These are phyloP conservation scores for Ramalina intermedia DNA, from an alignment of 495 filamentous ascomycete genomes.

Conservation along the genomic window DNA sequence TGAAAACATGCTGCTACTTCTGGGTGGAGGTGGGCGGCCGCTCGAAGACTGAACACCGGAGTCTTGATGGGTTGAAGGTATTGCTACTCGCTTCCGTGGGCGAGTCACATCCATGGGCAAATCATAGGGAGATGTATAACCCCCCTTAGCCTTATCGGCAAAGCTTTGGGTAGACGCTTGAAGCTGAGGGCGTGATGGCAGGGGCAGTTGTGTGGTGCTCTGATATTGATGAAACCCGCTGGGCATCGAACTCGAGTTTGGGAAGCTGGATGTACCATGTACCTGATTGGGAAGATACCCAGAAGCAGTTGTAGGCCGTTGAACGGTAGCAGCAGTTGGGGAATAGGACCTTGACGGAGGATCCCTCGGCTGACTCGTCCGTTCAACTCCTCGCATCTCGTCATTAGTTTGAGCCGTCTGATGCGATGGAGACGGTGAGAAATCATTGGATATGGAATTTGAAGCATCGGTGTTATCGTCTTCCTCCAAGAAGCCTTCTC, in stretches of 20 bases:
- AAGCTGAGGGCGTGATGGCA: conserved; percentile 18
- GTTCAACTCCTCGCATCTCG: conserved; percentile 11
- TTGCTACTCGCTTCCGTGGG: conserved; percentile 42
- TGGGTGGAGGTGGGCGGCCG: conserved; percentile 35
- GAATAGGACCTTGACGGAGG: not conserved
- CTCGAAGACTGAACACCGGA: conserved; percentile 22
- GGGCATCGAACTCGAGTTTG: not conserved
- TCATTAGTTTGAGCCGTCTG: conserved; percentile 16
- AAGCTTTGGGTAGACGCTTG: conserved; percentile 53
- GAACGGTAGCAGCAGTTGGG: not conserved
- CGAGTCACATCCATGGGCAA: conserved; percentile 75
- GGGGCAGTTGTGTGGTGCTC: not conserved
- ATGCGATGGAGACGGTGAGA: not conserved
- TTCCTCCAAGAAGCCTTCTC: conserved; percentile 58
- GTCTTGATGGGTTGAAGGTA: conserved; percentile 20
- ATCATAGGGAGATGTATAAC: conserved; percentile 89
- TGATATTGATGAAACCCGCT: conserved; percentile 3
- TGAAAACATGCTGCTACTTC: conserved; percentile 47
- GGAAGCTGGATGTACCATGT: not conserved
- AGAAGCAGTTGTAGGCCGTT: not conserved
- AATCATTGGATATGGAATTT: not conserved
- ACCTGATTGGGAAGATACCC: not conserved
- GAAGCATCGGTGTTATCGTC: conserved; percentile 25
- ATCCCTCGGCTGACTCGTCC: no score
- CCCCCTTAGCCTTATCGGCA: conserved; percentile 72